These are phyloP conservation scores for Aspergillus terreus DNA, from an alignment of 2,329 filamentous ascomycete species.

Conservation along the genomic window DNA sequence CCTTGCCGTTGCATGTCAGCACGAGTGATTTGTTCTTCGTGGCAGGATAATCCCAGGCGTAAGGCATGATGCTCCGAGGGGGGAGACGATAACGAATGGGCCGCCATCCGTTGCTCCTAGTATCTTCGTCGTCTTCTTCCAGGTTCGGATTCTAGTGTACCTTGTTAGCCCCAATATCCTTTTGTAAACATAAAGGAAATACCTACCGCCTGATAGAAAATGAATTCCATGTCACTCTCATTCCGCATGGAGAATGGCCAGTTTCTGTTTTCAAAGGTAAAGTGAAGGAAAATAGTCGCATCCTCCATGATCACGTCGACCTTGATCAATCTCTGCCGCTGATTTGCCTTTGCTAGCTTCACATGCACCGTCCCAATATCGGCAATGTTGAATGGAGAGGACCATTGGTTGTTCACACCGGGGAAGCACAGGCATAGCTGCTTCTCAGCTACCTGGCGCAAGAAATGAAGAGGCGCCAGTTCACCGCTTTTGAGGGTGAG, in stretches of 20 bases:
- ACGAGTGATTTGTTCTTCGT: constrained; percentile 95
- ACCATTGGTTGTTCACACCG: constrained; percentile 95
- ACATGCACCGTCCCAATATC: constrained; percentile 89
- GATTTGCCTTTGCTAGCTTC: constrained; percentile 86
- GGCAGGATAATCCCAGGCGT: constrained; percentile 97
- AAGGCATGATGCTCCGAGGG: constrained; percentile 96
- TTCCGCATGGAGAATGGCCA: constrained; percentile 99
- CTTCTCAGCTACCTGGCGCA: constrained; percentile 77
- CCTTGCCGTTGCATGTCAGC: constrained; percentile 71
- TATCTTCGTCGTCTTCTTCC: constrained; percentile 84
- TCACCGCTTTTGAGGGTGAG: constrained; percentile 74
- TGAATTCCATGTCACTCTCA: constrained; percentile 93
- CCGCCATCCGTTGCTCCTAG: constrained; percentile 78
- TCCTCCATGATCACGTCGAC: constrained; percentile 89
- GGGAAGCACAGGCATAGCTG: constrained; percentile 91
- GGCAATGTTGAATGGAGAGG: constrained; percentile 94
- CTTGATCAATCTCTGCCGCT: constrained; percentile 82
- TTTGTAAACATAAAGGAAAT: not conserved
- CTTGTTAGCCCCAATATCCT: not conserved
- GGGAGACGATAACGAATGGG: constrained; percentile 90
- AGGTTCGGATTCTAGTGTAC: constrained; percentile 67
- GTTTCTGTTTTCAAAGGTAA: constrained; percentile 86
- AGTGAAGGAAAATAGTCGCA: constrained; percentile 87
- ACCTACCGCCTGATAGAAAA: constrained; percentile 79
- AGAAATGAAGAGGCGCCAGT: constrained; percentile 80